Evolutionary conservation across 2,329 filamentous ascomycete genomes (phyloP).

Genomic region (Dryadomyces sulphureus): DNA sequence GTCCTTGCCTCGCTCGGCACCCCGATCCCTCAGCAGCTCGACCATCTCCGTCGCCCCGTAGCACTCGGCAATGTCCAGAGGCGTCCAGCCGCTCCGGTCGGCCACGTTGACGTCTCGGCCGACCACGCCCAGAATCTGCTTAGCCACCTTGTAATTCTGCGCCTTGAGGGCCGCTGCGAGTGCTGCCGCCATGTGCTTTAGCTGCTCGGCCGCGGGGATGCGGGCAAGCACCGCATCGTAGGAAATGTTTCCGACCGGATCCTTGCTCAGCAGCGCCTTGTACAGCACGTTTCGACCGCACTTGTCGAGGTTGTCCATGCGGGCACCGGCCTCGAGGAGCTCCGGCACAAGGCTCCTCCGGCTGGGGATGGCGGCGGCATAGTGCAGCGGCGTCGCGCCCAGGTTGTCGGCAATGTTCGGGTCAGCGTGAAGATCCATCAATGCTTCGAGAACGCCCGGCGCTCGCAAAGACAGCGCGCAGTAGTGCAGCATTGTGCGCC

Average conservation of each 20-base stretch:
- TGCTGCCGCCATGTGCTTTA: background rate
- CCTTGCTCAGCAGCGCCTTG: background rate
- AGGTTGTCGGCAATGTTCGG: background rate
- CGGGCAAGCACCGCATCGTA: background rate
- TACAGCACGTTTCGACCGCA: slow-evolving; percentile 3
- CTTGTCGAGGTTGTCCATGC: background rate
- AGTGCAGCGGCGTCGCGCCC: slow-evolving; percentile 1
- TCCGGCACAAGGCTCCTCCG: background rate
- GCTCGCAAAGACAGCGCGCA: background rate
- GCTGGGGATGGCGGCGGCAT: background rate
- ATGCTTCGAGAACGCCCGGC: background rate
- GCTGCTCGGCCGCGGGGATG: background rate
- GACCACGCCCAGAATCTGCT: background rate
- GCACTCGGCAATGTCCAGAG: slow-evolving; percentile 1
- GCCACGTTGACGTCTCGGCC: slow-evolving; percentile 3
- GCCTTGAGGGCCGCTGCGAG: background rate
- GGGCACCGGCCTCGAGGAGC: background rate
- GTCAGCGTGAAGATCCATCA: slow-evolving; percentile 6
- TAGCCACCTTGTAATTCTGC: background rate
- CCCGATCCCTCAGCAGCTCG: background rate
- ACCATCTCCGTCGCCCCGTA: background rate
- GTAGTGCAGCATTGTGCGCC: slow-evolving; percentile 8
- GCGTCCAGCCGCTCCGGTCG: slow-evolving; percentile 4
- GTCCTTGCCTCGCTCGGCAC: background rate
- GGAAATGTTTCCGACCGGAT: background rate